phyloP scores from a whole-genome alignment of 106 monocot genomes.

The Dendrobium officinale region DNA sequence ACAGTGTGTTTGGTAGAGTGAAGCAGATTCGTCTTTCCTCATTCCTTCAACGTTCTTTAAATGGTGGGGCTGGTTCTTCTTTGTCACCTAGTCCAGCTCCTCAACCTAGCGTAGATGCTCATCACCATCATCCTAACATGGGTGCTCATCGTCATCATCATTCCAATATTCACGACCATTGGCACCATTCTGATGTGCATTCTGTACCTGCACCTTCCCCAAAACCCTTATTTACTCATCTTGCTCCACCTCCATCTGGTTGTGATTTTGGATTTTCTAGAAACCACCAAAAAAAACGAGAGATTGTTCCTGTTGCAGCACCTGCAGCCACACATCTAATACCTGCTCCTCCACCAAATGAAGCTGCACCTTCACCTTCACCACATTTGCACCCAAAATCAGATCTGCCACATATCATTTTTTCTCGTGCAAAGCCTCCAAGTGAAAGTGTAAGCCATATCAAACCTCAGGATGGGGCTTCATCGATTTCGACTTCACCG shows the following conservation, averaged over 20 bases:
- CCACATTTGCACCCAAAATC: slow-evolving; percentile 14
- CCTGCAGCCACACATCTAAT: slow-evolving; percentile 7
- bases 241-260: slow-evolving; percentile 20
- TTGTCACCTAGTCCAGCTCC: slow-evolving; percentile 57
- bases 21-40: slow-evolving; percentile 88
- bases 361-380: slow-evolving; percentile 23
- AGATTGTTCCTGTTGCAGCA: slow-evolving; percentile 22
- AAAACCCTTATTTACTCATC: slow-evolving; percentile 20
- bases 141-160: slow-evolving; percentile 35
- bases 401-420: slow-evolving; percentile 43
- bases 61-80: slow-evolving; percentile 18
- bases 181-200: slow-evolving; percentile 31
- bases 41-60: slow-evolving; percentile 76
- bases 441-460: slow-evolving; percentile 25
- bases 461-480: slow-evolving; percentile 20
- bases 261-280: slow-evolving; percentile 17
- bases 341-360: slow-evolving; percentile 16
- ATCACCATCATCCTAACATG: slow-evolving; percentile 20
- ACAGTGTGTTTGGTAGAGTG: slow-evolving; percentile 90
- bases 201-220: slow-evolving; percentile 31
- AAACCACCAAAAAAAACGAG: slow-evolving; percentile 16
- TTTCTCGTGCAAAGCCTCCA: slow-evolving; percentile 62
- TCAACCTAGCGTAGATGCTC: slow-evolving; percentile 27
- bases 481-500: slow-evolving; percentile 32
- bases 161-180: slow-evolving; percentile 41